Conservation (phyloP, 768 basidiomycete genomes). For the Lactarius tabidus region DNA sequence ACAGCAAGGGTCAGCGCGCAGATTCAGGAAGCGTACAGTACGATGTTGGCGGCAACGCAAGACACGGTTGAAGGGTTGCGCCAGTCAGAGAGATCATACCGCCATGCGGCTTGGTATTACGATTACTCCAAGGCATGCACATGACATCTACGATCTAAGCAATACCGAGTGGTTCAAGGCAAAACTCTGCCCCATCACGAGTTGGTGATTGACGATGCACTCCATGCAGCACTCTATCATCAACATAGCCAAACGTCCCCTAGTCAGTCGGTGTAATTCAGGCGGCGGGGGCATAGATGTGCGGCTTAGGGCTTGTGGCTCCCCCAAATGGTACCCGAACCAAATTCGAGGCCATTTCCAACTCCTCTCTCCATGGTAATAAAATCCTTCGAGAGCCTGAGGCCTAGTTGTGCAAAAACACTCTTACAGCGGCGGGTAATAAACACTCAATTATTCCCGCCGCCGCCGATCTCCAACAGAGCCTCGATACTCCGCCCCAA, state of each 20-base stretch:
- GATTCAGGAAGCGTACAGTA: too few species aligned
- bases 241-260: background rate
- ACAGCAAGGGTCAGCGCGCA: too few species aligned
- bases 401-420: background rate
- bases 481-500: conserved; percentile 86
- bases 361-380: background rate
- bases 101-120: background rate
- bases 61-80: too few species aligned
- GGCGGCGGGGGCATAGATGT: background rate
- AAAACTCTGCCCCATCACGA: background rate
- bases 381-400: background rate
- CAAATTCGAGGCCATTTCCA: background rate
- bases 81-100: background rate
- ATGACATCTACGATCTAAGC: background rate
- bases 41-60: too few species aligned
- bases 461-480: conserved; percentile 65
- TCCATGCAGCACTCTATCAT: background rate
- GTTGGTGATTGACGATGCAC: background rate
- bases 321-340: background rate
- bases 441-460: conserved; percentile 14
- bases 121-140: background rate
- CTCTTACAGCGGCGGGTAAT: background rate
- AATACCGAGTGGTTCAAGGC: background rate
- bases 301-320: background rate
- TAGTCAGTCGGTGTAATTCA: background rate